These are phyloP conservation scores for Suhomyces kunorum DNA, from an alignment of 1,139 yeast species.

Conservation along the genomic window DNA sequence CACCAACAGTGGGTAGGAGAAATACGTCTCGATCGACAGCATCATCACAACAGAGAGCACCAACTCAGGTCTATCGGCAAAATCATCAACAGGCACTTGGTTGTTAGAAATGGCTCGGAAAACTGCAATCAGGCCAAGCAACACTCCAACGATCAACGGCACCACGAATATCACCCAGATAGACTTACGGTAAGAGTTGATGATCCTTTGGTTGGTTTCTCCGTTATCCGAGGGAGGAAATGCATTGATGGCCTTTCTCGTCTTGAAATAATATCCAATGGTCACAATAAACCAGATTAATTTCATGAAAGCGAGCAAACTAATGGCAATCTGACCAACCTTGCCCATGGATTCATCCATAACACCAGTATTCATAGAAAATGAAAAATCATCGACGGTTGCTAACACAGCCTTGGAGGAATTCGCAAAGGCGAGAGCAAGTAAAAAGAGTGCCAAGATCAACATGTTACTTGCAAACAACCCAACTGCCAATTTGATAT, in stretches of 20 bases:
- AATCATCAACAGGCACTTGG: not conserved
- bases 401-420: not conserved
- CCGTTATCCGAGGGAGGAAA: conserved; percentile 32
- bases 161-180: conserved; percentile 31
- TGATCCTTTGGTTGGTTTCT: conserved; percentile 25
- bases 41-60: conserved; percentile 4
- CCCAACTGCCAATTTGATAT: conserved; percentile 20
- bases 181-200: conserved; percentile 32
- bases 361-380: not conserved
- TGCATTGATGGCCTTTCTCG: conserved; percentile 30
- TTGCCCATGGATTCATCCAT: not conserved
- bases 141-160: conserved; percentile 25
- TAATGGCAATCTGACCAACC: not conserved
- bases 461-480: conserved; percentile 15
- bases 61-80: not conserved
- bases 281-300: conserved; percentile 21
- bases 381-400: conserved; percentile 3
- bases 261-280: conserved; percentile 28
- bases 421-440: not conserved
- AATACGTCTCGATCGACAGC: conserved; percentile 3
- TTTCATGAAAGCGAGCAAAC: not conserved
- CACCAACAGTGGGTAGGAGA: not conserved
- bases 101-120: not conserved
- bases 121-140: conserved; percentile 5
- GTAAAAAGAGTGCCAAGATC: not conserved